phyloP scores from a whole-genome alignment of 371 early-diverging fungal genomes.

The Apophysomyces trapeziformis region DNA sequence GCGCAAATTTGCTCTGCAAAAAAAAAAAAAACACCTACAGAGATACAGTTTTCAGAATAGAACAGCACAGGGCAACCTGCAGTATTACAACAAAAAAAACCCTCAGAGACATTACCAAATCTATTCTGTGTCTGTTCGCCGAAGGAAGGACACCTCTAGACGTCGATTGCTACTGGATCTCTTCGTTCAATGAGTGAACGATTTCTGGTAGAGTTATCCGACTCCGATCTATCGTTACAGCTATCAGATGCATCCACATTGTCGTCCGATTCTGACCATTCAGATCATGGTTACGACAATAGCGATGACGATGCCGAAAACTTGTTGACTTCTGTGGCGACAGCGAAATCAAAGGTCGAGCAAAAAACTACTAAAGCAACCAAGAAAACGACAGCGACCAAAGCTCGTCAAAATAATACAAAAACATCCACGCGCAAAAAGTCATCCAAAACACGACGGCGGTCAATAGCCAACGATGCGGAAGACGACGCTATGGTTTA shows the following conservation, averaged over 20 bases:
- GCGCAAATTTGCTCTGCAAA: too few relatives aligned
- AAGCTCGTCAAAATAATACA: slow-evolving; percentile 20
- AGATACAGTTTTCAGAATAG: neutral
- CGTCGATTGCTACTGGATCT: slow-evolving; percentile 9
- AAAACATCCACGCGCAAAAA: slow-evolving; percentile 26
- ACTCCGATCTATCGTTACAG: slow-evolving; percentile 42
- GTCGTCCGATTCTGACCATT: slow-evolving; percentile 40
- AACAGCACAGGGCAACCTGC: neutral
- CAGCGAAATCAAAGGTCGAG: slow-evolving; percentile 9
- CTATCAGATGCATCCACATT: slow-evolving; percentile 47
- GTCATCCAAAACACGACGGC: neutral
- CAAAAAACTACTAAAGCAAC: slow-evolving; percentile 15
- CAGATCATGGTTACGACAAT: slow-evolving; percentile 12
- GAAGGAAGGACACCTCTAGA: neutral
- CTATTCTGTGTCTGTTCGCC: neutral
- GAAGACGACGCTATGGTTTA: slow-evolving; percentile 33
- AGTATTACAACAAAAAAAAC: neutral
- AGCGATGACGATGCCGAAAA: slow-evolving; percentile 21
- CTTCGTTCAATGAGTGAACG: slow-evolving; percentile 22
- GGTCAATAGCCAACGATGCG: slow-evolving; percentile 11
- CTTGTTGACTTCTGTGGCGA: slow-evolving; percentile 2
- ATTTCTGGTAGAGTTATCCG: slow-evolving; percentile 23
- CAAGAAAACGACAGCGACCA: slow-evolving; percentile 20
- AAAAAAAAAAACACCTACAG: neutral
- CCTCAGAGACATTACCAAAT: neutral